Evolutionary conservation across 2,329 filamentous ascomycete genomes (phyloP), one percentile per base, ranked within the genome.

Genomic region (Colletotrichum sp.): DNA sequence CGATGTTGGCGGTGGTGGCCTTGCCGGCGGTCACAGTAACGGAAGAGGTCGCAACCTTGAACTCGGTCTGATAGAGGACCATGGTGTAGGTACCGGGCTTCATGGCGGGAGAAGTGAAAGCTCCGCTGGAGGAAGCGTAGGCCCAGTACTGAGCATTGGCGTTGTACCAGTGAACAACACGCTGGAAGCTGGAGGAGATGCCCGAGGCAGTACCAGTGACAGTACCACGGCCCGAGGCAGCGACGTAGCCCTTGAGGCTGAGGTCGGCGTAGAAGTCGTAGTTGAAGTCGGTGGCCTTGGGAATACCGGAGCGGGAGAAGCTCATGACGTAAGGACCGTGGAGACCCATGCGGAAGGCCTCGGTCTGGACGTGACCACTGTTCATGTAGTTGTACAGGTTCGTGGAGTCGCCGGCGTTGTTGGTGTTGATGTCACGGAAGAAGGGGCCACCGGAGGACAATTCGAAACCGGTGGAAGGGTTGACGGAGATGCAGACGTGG

Each of bases 341-440:
- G 57, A 94, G 86, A 6, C 93, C 92, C 82, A 89, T 89, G 36
- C 93, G 89, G 83, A 83, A 93, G 15, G 84, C 81, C 80, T 94
- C 93, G 2, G 92, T 94, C 81, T 91, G 89, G 3, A 88, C 89
- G 76, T 94, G 92, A 55, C 88, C 89, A 16, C 90, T 92, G 86
- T 94, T 94, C 89, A 93, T 93, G 85, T 93, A 94, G 83, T 90
- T 93, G 82, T 92, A 93, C 1, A 94, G 86, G 72, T 87, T 90
- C 44, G 86, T 92, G 77, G 87, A 90, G 52, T 83, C 84, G 7
- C 90, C 91, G 18, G 87, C 91, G 76, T 93, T 92, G 85, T 94
- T 94, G 68, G 88, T 87, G 84, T 93, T 90, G 83, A 93, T 93
- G 78, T 93, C 92, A 18, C 90, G 87, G 85, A 90, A 89, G 87